phyloP scores from a whole-genome alignment of 305 asterid genomes.

The Fraxinus sp. region DNA sequence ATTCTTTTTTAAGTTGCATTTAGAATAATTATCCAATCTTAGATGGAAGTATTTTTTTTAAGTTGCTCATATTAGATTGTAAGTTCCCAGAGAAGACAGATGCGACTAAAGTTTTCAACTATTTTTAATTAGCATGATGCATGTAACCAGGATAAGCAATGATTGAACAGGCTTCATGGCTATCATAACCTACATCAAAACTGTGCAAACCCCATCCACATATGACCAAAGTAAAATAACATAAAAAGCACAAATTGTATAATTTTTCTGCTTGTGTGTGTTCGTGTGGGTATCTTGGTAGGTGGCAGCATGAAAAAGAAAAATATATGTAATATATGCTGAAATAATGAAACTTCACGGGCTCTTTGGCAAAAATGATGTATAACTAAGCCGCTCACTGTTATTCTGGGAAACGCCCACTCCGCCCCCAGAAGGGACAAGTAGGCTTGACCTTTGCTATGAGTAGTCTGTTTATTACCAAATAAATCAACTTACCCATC shows the following conservation, averaged over 20 bases:
- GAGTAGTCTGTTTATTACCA: background rate
- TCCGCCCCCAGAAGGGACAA: background rate
- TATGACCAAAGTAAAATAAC: background rate
- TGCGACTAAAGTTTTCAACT: background rate
- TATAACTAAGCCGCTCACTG: background rate
- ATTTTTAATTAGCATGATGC: background rate
- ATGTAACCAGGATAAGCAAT: background rate
- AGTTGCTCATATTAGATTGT: background rate
- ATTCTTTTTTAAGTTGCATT: conserved; percentile 7
- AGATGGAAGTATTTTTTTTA: background rate
- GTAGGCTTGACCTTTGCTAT: conserved; percentile 10
- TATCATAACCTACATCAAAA: background rate
- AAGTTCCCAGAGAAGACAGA: conserved; percentile 2
- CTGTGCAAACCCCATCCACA: background rate
- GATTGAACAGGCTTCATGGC: background rate
- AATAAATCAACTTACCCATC: conserved; percentile 59
- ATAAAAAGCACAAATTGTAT: background rate
- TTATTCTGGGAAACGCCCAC: background rate
- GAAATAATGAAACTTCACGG: background rate
- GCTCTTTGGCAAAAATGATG: background rate
- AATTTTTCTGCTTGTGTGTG: background rate
- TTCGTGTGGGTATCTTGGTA: background rate
- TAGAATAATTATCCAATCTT: background rate
- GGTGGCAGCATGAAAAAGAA: background rate
- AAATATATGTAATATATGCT: background rate